Evolutionary conservation across 176 grass and related monocot species (phyloP), one percentile per base, ranked within the genome.

Genomic region (Bothriochloa decipiens): DNA sequence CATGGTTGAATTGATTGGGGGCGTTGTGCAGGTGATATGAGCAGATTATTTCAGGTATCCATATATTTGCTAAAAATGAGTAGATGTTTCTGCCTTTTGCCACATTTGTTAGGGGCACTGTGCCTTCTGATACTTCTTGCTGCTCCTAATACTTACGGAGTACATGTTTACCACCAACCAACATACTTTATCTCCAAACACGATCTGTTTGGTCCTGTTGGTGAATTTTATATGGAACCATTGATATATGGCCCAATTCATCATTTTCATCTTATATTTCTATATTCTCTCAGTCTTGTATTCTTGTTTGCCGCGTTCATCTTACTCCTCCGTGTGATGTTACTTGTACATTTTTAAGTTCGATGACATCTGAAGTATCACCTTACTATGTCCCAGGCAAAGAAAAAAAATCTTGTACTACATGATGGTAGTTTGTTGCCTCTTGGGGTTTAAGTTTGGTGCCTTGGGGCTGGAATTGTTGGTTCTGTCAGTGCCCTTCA

Each of bases 101-200:
- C 23, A 74, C 45, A 15, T 66, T 74, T 81, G 43, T 66, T 75
- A 18, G 55, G 27, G 7, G 29, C 73, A 72, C 11, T 64, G 55
- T 72, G 11, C 25, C 16, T 72, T 79, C 27, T 3, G 52, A 39
- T 33, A 72, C 70, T 47, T 2, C 25, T 46, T 80, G 42, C n/a
- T 81, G 83, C 26, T 46, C 13, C 20, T 76, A 28, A 20, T 67
- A 36, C 63, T 32, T 39, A 26, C 6, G 5, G 53, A 57, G 20
- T 58, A 58, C 70, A 29, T 32, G 6, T 67, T 49, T 49, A 50
- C 13, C 70, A 49, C 43, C 14, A 49, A 17, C 14, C 14, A 28
- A 49, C 25, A 73, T 23, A 29, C 16, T 74, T 80, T 7, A 3
- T 40, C 18, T 50, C 70, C 41, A 11, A 7, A 72, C 23, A 4